These are phyloP conservation scores for Macadamia tetraphylla DNA, from an alignment of 164 flowering plant species.

Conservation along the genomic window DNA sequence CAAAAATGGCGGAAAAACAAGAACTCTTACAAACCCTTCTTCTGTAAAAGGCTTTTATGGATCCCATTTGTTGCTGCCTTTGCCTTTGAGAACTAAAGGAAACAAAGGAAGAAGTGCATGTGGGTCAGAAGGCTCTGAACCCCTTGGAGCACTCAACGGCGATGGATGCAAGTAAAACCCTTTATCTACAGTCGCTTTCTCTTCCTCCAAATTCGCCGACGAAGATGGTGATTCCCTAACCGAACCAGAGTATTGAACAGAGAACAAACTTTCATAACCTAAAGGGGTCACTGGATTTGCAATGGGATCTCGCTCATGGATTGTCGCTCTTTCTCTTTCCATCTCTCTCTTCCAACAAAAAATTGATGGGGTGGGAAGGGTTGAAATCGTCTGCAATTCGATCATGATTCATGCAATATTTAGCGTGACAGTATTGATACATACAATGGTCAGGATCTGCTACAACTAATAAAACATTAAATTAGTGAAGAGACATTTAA, in stretches of 20 bases:
- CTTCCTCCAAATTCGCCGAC: conserved; percentile 33
- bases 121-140: conserved; percentile 20
- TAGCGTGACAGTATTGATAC: too few species aligned
- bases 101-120: conserved; percentile 46
- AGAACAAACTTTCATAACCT: conserved; percentile 25
- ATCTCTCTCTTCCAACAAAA: too few species aligned
- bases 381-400: too few species aligned
- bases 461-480: too few species aligned
- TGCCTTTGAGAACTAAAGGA: conserved; percentile 36
- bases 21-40: not conserved
- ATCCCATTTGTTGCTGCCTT: conserved; percentile 8
- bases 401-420: too few species aligned
- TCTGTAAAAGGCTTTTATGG: not conserved
- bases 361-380: too few species aligned
- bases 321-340: too few species aligned
- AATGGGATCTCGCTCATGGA: conserved; percentile 3
- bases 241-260: conserved; percentile 10
- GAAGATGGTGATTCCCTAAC: conserved; percentile 29
- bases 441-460: too few species aligned
- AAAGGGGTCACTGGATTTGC: conserved; percentile 46
- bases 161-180: conserved; percentile 50
- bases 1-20: conserved; percentile 1
- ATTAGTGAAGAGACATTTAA: too few species aligned
- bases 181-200: conserved; percentile 36
- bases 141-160: conserved; percentile 40